These are phyloP conservation scores for Leishmania gerbilli DNA, from an alignment of 208 protist genomes.

Conservation along the genomic window DNA sequence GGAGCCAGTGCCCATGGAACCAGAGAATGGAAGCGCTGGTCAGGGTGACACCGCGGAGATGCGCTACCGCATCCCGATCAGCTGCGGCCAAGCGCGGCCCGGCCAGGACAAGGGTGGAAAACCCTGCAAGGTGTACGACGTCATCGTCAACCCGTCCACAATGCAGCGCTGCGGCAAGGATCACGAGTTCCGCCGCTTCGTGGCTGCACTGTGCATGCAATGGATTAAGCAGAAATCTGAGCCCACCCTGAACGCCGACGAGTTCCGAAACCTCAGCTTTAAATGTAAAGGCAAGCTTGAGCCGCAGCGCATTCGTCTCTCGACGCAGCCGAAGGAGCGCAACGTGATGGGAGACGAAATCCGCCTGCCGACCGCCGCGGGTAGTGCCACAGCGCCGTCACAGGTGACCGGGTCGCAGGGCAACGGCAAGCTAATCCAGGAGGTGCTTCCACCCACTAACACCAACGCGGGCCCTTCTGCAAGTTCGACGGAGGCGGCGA, in stretches of 20 bases:
- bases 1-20: constrained; percentile 84
- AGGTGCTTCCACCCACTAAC: constrained; percentile 24
- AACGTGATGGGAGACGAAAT: constrained; percentile 92
- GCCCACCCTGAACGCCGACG: constrained; percentile 85
- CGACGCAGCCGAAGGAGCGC: constrained; percentile 32
- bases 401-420: constrained; percentile 45
- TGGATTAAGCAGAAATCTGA: constrained; percentile 92
- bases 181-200: constrained; percentile 85
- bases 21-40: constrained; percentile 12
- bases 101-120: constrained; percentile 85
- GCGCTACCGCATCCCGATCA: constrained; percentile 87
- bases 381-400: constrained; percentile 46
- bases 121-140: constrained; percentile 91
- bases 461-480: neutral
- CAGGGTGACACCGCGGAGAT: constrained; percentile 45
- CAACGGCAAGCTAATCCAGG: constrained; percentile 64
- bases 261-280: constrained; percentile 89
- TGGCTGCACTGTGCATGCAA: constrained; percentile 87
- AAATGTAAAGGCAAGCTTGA: constrained; percentile 85
- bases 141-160: constrained; percentile 87
- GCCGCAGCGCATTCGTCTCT: constrained; percentile 87
- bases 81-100: constrained; percentile 80
- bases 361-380: constrained; percentile 49
- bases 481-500: neutral
- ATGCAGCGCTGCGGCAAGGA: constrained; percentile 70